Evolutionary conservation across 306 rosid species (phyloP).

Genomic region (Gynostemma pentaphyllum): DNA sequence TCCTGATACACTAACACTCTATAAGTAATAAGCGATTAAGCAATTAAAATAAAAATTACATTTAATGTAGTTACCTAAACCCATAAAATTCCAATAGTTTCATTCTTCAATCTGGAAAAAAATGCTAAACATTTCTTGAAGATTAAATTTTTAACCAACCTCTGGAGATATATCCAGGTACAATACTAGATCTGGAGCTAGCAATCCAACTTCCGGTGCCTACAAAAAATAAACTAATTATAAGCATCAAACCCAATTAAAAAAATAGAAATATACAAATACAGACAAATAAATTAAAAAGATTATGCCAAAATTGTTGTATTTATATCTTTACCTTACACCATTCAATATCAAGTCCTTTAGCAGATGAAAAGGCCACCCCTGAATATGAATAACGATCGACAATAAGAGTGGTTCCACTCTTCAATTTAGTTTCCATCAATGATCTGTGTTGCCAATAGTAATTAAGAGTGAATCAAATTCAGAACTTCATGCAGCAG

Average conservation of each 20-base stretch:
- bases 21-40: too few relatives aligned
- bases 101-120: background rate
- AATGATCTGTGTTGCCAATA: slow-evolving; percentile 36
- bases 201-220: slow-evolving; percentile 84
- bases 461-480: background rate
- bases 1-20: background rate
- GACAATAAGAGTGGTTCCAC: slow-evolving; percentile 80
- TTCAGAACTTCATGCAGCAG: background rate
- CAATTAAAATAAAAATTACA: too few relatives aligned
- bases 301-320: background rate
- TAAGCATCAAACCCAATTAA: background rate
- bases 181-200: slow-evolving; percentile 67
- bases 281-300: background rate
- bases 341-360: slow-evolving; percentile 83
- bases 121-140: too few relatives aligned
- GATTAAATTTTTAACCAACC: slow-evolving; percentile 22
- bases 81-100: too few relatives aligned
- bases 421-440: slow-evolving; percentile 75
- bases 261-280: background rate
- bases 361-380: slow-evolving; percentile 86
- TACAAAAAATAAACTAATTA: slow-evolving; percentile 20
- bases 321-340: slow-evolving; percentile 50
- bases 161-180: slow-evolving; percentile 86
- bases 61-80: too few relatives aligned
- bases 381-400: slow-evolving; percentile 98